Evolutionary conservation across 2,329 filamentous ascomycete genomes (phyloP).

Genomic region (Cladorrhinum sp.): DNA sequence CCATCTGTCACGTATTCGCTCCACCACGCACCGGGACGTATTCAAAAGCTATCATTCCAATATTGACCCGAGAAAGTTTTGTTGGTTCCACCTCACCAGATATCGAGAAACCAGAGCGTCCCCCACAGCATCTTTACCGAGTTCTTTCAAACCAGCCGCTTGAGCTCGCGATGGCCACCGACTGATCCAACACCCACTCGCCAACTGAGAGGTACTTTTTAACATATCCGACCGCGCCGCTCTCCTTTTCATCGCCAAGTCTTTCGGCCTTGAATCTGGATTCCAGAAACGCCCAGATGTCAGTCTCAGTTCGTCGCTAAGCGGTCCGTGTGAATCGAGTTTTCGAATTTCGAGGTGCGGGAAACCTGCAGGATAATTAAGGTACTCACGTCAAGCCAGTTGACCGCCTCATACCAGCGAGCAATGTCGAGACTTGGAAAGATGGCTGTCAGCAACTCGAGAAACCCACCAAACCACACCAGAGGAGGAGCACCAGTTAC

Average conservation of each 20-base stretch:
- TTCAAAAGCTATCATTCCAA: conserved; percentile 4
- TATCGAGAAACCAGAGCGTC: background rate
- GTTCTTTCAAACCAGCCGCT: conserved; percentile 90
- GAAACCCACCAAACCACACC: background rate
- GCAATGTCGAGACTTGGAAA: conserved; percentile 81
- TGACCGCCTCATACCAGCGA: conserved; percentile 95
- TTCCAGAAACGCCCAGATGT: conserved; percentile 42
- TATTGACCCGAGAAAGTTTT: background rate
- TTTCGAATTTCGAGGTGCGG: background rate
- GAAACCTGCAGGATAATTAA: background rate
- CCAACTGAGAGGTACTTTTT: conserved; percentile 91
- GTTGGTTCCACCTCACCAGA: background rate
- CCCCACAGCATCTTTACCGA: conserved; percentile 50
- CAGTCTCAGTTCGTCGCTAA: conserved; percentile 41
- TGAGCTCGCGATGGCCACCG: conserved; percentile 83
- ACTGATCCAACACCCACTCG: conserved; percentile 98
- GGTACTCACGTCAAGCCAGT: conserved; percentile 91
- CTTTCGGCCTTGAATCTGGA: conserved; percentile 85
- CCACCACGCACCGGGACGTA: conserved; percentile 4
- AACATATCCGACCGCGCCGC: conserved; percentile 83
- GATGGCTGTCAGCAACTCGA: background rate
- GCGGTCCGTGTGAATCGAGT: background rate
- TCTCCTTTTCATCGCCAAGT: conserved; percentile 73
- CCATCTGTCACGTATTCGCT: background rate
- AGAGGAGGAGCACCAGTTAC: conserved; percentile 34